Conservation (phyloP, 768 basidiomycete species). For the Mycena rosella region DNA sequence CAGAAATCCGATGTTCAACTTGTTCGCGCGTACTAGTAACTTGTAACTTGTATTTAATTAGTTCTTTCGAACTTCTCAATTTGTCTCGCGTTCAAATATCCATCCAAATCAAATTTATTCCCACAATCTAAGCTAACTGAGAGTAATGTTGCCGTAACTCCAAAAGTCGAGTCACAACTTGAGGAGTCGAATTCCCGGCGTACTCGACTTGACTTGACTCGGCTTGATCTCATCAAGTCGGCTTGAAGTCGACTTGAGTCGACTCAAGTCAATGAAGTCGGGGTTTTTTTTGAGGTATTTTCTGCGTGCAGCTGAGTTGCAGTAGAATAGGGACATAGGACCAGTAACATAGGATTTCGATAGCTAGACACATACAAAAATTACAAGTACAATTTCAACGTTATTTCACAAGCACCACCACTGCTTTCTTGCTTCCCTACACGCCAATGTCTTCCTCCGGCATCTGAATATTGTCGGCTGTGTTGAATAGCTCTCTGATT, state of each 20-base stretch:
- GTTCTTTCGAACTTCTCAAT: no score
- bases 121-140: no score
- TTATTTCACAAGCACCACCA: no score
- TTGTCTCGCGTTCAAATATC: no score
- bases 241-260: slow-evolving; percentile 3
- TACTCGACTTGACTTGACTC: not conserved
- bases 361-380: slow-evolving; percentile 1
- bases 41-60: no score
- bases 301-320: slow-evolving; percentile 1
- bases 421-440: not conserved
- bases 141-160: no score
- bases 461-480: slow-evolving; percentile 1
- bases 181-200: not conserved
- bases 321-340: no score
- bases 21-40: no score
- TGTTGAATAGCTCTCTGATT: slow-evolving; percentile 3
- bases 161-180: no score
- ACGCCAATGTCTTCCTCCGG: not conserved
- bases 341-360: not conserved
- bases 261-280: slow-evolving; percentile 1
- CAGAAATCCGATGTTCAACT: no score
- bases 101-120: no score
- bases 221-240: not conserved
- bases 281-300: not conserved
- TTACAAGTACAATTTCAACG: slow-evolving; percentile 2